Percentiles rank a stretch among this genome's conserved stretches.
These are phyloP conservation scores for Trichocladium antarcticum DNA, from an alignment of 495 filamentous ascomycete genomes.

Conservation along the genomic window DNA sequence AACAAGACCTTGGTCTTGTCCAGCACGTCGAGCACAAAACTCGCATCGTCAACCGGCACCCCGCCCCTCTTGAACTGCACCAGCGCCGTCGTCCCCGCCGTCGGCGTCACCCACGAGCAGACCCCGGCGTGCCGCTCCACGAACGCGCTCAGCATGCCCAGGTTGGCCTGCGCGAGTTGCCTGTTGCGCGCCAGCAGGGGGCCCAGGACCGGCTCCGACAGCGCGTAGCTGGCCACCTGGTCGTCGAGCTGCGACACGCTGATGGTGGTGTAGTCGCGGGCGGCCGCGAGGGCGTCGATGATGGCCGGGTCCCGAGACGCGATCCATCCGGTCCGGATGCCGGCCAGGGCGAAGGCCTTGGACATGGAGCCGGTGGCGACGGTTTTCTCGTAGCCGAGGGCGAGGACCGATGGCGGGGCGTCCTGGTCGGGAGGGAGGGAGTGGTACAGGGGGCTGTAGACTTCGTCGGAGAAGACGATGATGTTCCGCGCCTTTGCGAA, in stretches of 20 bases:
- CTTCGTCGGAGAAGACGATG: constrained; percentile 67
- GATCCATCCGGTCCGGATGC: constrained; percentile 75
- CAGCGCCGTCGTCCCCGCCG: constrained; percentile 74
- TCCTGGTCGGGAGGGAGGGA: constrained; percentile 22
- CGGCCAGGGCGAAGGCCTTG: constrained; percentile 78
- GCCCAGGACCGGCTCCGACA: constrained; percentile 52
- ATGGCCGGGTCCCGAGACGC: constrained; percentile 53
- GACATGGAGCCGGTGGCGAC: constrained; percentile 74
- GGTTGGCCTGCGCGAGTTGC: constrained; percentile 57
- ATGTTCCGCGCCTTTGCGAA: constrained; percentile 54
- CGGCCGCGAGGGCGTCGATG: constrained; percentile 52
- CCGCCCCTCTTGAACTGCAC: constrained; percentile 56
- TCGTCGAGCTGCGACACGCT: constrained; percentile 77
- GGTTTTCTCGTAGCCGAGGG: constrained; percentile 57
- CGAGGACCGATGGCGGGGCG: constrained; percentile 41
- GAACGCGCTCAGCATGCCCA: constrained; percentile 57
- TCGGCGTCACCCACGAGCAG: constrained; percentile 63
- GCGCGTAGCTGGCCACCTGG: constrained; percentile 62
- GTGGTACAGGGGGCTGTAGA: constrained; percentile 86
- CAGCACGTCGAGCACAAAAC: constrained; percentile 58
- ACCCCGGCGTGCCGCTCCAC: constrained; percentile 51
- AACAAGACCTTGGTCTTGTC: constrained; percentile 69
- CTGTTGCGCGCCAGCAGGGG: constrained; percentile 58
- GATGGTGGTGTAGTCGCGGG: constrained; percentile 78
- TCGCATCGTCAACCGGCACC: constrained; percentile 55